phyloP scores from a whole-genome alignment of 352 stramenopile genomes.

The Pythium grandisporangium region DNA sequence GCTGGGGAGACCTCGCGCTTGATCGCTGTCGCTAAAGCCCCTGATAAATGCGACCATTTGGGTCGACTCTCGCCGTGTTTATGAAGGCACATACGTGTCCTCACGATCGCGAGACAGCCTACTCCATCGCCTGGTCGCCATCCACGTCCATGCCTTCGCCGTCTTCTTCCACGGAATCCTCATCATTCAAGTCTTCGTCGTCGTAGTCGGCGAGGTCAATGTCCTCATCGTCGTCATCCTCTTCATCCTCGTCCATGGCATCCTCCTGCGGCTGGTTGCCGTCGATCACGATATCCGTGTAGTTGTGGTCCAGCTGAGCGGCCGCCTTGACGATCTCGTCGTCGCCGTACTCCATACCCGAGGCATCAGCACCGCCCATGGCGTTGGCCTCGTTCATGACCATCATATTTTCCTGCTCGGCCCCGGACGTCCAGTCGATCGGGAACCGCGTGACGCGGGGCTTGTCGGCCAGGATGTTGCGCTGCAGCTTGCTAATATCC shows the following conservation, averaged over 20 bases:
- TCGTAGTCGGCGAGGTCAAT: constrained; percentile 45
- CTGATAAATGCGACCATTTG: no score
- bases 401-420: constrained; percentile 11
- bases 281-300: constrained; percentile 86
- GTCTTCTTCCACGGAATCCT: constrained; percentile 61
- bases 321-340: constrained; percentile 82
- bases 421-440: constrained; percentile 92
- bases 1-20: no score
- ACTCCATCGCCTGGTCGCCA: no score
- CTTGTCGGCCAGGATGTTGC: constrained; percentile 97
- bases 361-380: constrained; percentile 30
- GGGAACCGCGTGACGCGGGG: constrained; percentile 92
- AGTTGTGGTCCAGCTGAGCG: constrained; percentile 79
- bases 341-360: constrained; percentile 54
- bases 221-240: constrained; percentile 40
- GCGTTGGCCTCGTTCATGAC: constrained; percentile 28
- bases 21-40: no score
- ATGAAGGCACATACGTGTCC: no score
- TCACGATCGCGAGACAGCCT: no score
- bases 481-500: constrained; percentile 90
- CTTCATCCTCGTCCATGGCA: constrained; percentile 47
- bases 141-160: constrained; percentile 60
- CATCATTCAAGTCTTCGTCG: constrained; percentile 59
- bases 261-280: constrained; percentile 28
- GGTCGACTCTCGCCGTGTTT: no score